phyloP scores from a whole-genome alignment of 1,284 basidiomycete genomes.

The Pterula multifida region DNA sequence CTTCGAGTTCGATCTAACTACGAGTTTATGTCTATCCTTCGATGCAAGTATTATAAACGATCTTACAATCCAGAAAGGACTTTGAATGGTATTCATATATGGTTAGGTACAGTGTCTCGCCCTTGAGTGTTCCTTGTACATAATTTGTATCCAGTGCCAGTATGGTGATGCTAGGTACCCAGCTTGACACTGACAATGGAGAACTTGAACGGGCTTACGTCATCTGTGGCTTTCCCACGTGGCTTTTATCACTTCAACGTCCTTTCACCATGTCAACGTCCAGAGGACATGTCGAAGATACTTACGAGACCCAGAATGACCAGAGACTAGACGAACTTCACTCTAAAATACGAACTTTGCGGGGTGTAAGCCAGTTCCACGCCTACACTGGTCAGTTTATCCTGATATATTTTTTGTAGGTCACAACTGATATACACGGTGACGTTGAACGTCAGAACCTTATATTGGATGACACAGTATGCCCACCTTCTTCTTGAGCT shows the following conservation, averaged over 20 bases:
- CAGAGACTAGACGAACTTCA: slow-evolving; percentile 70
- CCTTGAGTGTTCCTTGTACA: too few species aligned
- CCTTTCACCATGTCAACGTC: slow-evolving; percentile 22
- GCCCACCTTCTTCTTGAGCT: slow-evolving; percentile 15
- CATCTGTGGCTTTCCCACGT: not conserved
- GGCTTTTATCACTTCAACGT: not conserved
- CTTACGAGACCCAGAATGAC: slow-evolving; percentile 74
- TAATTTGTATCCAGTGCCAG: too few species aligned
- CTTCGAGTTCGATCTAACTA: too few species aligned
- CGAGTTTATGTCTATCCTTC: too few species aligned
- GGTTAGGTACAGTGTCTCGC: too few species aligned
- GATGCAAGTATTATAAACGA: too few species aligned
- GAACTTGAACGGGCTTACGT: not conserved
- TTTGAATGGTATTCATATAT: too few species aligned
- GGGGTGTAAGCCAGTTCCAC: slow-evolving; percentile 41
- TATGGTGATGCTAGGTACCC: too few species aligned
- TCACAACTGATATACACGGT: slow-evolving; percentile 70
- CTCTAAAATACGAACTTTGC: slow-evolving; percentile 64
- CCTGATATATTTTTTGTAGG: slow-evolving; percentile 24
- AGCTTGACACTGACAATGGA: too few species aligned
- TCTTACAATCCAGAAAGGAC: too few species aligned
- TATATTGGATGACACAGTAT: slow-evolving; percentile 61
- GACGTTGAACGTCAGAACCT: slow-evolving; percentile 74
- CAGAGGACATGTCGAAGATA: slow-evolving; percentile 37
- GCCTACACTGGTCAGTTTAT: slow-evolving; percentile 2